Evolutionary conservation across 148 eudicot genomes (phyloP), one percentile per base, ranked within the genome.

Genomic region (Camellia lanceoleosa): DNA sequence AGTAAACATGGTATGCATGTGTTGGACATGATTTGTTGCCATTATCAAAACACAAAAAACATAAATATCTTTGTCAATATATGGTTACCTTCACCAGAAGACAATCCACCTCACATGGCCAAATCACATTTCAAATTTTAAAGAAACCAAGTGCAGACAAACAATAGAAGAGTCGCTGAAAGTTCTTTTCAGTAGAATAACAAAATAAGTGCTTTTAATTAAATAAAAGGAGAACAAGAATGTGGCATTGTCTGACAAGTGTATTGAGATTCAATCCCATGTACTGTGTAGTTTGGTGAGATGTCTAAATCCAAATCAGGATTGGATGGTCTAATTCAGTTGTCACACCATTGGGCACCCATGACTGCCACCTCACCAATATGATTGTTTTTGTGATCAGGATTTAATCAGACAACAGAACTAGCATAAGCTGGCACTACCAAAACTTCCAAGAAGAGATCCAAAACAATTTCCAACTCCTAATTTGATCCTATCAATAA

Each of bases 231-330:
- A 38, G n/a, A 20, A 83, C 71, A 63, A 80, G 76, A 62, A 80
- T 83, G 80, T 74, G 79, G 49, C 62, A 62, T 8, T 46, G 76
- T 76, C 82, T 49, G 76, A 49, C 78, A 44, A 54, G 73, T 66
- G 78, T 42, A 60, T 67, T 68, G 59, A 54, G 7, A 55, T 42
- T 3, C 8, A 46, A 51, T 38, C 54, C 56, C 66, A 60, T 60
- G 69, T 1, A 30, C 38, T 72, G 64, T 74, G 61, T 12, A 68
- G 82, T 83, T 30, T 54, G 80, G 82, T 75, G 78, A 70, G 55
- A 55, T 49, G 79, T 80, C 80, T 46, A 83, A 54, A 58, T 73
- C 73, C 73, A 52, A 13, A 38, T 63, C 78, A 55, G 43, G 30
- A 18, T 23, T 78, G 20, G 54, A 44, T 42, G 6, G 42, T 7